Evolutionary conservation across 306 rosid genomes (phyloP), one percentile per base, ranked within the genome.

Genomic region (Luffa aegyptiaca): DNA sequence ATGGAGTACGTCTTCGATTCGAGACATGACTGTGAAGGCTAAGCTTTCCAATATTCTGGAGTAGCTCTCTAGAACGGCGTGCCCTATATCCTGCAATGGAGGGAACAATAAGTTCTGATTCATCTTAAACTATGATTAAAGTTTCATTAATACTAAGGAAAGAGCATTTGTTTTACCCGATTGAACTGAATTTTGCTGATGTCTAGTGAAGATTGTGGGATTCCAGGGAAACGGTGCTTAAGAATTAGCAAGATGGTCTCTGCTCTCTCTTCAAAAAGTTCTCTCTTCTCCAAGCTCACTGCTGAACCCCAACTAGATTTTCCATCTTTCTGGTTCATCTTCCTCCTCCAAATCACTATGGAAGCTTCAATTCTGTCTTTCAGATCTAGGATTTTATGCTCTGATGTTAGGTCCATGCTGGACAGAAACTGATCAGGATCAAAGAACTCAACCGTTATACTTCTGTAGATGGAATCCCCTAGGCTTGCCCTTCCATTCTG

Each of bases 401-500:
- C 99, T 9, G 98, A 91, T 69, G 99, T 83, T 75, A 96, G 87
- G 89, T 96, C 97, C 85, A 87, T 87, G 68, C 91, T 85, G 41
- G 87, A 82, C 35, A 96, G 91, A 82, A 96, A 88, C 83, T 88
- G 96, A 48, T 91, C 97, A 3, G 99, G 99, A 84, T 96, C 99
- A 59, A 96, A 96, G 80, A 83, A 91, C 41, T 96, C 99, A 33
- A 88, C 94, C 46, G 99, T 96, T 17, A 96, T 96, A 64, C 88
- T 88, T 71, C 81, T 85, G 81, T 96, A 96, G 78, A 93, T 93
- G 0, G 88, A 80, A 85, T 96, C 99, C 20, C 99, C 99, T 31
- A 96, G 88, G 84, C 98, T 96, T 57, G 97, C 95, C 81, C 99
- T 90, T 77, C 99, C 99, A 82, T 96, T 96, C 99, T 96, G 77